Conservation (phyloP, 2,329 filamentous ascomycete species). For the Tolypocladium ophioglossoides region DNA sequence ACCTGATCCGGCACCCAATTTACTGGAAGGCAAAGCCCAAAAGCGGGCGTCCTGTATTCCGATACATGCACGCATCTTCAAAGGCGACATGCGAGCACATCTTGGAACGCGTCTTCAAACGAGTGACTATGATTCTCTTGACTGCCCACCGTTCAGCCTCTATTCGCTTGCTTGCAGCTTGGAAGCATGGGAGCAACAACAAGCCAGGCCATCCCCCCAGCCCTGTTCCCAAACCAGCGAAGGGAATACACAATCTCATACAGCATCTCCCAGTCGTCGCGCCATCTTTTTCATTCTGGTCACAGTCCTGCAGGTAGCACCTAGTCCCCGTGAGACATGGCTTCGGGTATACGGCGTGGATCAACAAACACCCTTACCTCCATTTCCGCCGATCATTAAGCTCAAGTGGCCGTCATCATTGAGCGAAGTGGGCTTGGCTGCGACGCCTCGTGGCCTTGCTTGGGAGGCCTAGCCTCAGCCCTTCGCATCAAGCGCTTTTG, state of each 20-base stretch:
- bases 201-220: neutral
- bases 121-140: neutral
- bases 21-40: no score
- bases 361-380: constrained; percentile 12
- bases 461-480: constrained; percentile 32
- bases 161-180: neutral
- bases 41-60: no score
- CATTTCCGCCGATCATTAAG: constrained; percentile 19
- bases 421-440: constrained; percentile 59
- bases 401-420: constrained; percentile 54
- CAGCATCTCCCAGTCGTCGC: constrained; percentile 1
- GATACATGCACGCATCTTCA: neutral
- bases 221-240: neutral
- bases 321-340: constrained; percentile 3
- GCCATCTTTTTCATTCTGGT: constrained; percentile 2
- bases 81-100: neutral
- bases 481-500: constrained; percentile 38
- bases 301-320: constrained; percentile 2
- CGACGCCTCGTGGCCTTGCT: constrained; percentile 38
- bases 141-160: neutral
- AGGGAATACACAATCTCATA: neutral
- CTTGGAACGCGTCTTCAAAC: neutral
- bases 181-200: neutral
- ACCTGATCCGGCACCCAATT: no score
- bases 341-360: neutral